Base-by-base conservation (phyloP, 2,329 filamentous ascomycete genomes). In the Monilinia polystroma region DNA sequence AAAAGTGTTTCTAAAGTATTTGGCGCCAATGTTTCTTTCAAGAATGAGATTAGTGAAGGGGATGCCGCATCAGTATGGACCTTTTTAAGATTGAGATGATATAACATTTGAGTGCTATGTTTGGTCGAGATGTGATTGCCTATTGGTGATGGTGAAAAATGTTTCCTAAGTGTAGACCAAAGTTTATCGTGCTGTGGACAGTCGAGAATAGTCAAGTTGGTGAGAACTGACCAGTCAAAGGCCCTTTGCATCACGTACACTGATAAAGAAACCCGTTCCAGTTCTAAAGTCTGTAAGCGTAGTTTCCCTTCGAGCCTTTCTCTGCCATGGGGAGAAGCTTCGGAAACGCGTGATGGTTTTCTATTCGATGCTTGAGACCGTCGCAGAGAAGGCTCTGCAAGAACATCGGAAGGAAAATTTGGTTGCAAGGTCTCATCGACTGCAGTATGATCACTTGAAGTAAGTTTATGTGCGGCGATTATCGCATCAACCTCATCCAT, bases 1-100 rank as follows among this genome's bases (percentile, higher is more conserved):
- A 93, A 93, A 12, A 95, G 81, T 11, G 87, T 87, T 77, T 95
- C 90, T n/a, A 95, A 80, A 38, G 86, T 90, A 76, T 95, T 91
- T 0, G 91, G 91, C 26, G 88, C 88, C 49, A 95, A 81, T 0
- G 90, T 89, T 69, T 93, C 90, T 72, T 89, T 91, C 69, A 95
- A 81, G 74, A 95, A 94, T 1, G 83, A 82, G 64, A 95, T 86
- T 20, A 95, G 79, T 32, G 88, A 82, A 10, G 84, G 80, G 0
- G 90, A 90, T 2, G 90, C 88, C 16, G 82, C 83, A 77, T 95
- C 90, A 1, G 90, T 92, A 73, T 93, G 90, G 18, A 95, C 83
- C 70, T 88, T 85, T 77, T 89, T 93, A 63, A 95, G 79, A 6
- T 84, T 85, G 14, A 95, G 80, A 66, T 83, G 81, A 72, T 89